phyloP scores from a whole-genome alignment of 2,329 filamentous ascomycete species.

The Scorias spongiosa region DNA sequence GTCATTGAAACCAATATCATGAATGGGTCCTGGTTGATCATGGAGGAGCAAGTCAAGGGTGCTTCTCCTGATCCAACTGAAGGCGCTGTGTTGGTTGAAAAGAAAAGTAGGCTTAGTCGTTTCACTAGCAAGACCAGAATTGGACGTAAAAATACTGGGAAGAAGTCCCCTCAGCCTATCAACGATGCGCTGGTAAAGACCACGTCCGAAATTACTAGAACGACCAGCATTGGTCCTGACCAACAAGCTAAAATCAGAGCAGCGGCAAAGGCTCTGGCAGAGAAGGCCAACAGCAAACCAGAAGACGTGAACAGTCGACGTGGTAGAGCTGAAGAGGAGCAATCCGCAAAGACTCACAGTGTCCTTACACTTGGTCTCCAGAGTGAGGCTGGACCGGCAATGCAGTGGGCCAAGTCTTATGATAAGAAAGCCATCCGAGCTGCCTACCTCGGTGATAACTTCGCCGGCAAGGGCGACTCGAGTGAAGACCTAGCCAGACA shows the following conservation, averaged over 20 bases:
- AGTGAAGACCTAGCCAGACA: constrained; percentile 13
- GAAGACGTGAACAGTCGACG: constrained; percentile 41
- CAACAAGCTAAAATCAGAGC: constrained; percentile 88
- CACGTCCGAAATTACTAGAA: constrained; percentile 46
- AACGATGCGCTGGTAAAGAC: constrained; percentile 22
- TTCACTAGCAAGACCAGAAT: constrained; percentile 57
- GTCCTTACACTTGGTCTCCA: constrained; percentile 78
- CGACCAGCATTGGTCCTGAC: constrained; percentile 72
- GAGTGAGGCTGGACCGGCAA: constrained; percentile 75
- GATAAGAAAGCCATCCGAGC: constrained; percentile 77
- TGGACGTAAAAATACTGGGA: constrained; percentile 50
- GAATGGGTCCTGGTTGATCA: constrained; percentile 75
- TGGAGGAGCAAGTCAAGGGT: constrained; percentile 93
- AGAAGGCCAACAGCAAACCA: constrained; percentile 33
- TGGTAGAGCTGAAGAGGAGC: constrained; percentile 38
- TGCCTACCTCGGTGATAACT: constrained; percentile 64
- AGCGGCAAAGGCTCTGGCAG: constrained; percentile 70
- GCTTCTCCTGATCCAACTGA: constrained; percentile 72
- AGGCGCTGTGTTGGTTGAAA: constrained; percentile 83
- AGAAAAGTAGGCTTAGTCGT: constrained; percentile 76
- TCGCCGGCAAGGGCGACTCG: constrained; percentile 38
- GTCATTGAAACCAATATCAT: constrained; percentile 76
- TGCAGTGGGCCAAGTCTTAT: constrained; percentile 95
- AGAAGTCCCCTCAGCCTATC: constrained; percentile 27
- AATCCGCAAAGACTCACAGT: constrained; percentile 65